Percentiles rank a stretch among this genome's conserved stretches.
Conservation (phyloP, 495 filamentous ascomycete genomes). For the Choiromyces venosus region DNA sequence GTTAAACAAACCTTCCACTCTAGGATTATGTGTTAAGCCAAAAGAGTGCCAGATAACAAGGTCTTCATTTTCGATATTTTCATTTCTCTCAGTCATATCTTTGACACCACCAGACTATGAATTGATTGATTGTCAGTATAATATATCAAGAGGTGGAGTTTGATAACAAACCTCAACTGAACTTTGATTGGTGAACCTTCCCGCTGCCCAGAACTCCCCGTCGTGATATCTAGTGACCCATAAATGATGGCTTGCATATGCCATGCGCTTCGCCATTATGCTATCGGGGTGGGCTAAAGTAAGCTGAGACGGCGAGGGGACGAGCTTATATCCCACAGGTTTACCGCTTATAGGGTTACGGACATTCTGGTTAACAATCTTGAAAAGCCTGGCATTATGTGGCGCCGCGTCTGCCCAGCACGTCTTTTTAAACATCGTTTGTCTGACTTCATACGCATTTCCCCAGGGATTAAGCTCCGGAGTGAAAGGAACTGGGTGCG, state of each 20-base stretch:
- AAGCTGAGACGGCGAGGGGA: conserved; percentile 42
- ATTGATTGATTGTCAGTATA: conserved; percentile 11
- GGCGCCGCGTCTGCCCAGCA: conserved; percentile 48
- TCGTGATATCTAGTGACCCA: conserved; percentile 46
- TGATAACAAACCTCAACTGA: conserved; percentile 38
- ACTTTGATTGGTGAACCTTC: conserved; percentile 48
- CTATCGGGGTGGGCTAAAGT: conserved; percentile 43
- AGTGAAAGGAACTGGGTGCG: conserved; percentile 45
- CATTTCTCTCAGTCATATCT: conserved; percentile 45
- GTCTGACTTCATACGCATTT: conserved; percentile 49
- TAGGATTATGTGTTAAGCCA: conserved; percentile 56
- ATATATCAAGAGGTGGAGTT: not conserved
- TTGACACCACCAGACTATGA: conserved; percentile 44
- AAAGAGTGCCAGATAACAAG: conserved; percentile 60
- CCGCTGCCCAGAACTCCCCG: conserved; percentile 45
- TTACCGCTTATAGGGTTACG: conserved; percentile 44
- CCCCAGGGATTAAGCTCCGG: conserved; percentile 48
- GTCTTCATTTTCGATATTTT: conserved; percentile 47
- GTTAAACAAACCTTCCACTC: conserved; percentile 47
- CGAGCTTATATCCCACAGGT: conserved; percentile 45
- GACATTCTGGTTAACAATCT: conserved; percentile 50
- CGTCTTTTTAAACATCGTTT: conserved; percentile 48
- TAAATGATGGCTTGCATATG: conserved; percentile 44
- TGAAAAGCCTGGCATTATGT: conserved; percentile 49
- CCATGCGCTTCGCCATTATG: conserved; percentile 43